These are phyloP conservation scores for Leishmania mexicana DNA, from an alignment of 208 protist species.

Conservation along the genomic window DNA sequence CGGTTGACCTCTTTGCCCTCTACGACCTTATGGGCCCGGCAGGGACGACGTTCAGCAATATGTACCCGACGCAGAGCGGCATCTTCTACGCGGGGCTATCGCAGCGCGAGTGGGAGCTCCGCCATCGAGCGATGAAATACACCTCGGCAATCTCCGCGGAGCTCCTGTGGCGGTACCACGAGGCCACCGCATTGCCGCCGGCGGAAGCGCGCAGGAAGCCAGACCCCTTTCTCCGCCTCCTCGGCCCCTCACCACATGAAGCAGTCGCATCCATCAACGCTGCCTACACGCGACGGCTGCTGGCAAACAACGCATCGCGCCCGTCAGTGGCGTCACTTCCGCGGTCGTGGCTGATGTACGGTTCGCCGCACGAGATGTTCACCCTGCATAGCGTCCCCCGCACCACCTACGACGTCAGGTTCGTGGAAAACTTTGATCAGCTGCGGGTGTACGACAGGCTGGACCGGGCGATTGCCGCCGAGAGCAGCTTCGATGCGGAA, in stretches of 20 bases:
- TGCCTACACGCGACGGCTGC: constrained; percentile 4
- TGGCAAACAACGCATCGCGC: constrained; percentile 5
- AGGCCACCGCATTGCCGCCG: neutral
- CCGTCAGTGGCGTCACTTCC: constrained; percentile 27
- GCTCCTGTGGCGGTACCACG: constrained; percentile 22
- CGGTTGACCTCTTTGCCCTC: constrained; percentile 80
- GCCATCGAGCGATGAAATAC: constrained; percentile 23
- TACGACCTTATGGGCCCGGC: constrained; percentile 83
- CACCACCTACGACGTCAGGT: neutral
- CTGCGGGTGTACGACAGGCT: constrained; percentile 10
- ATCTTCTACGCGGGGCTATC: constrained; percentile 40
- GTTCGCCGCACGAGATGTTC: constrained; percentile 48
- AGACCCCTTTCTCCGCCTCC: constrained; percentile 21
- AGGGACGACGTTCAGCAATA: constrained; percentile 55
- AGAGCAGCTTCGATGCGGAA: constrained; percentile 9
- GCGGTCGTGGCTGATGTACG: constrained; percentile 43
- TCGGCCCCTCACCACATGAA: constrained; percentile 9
- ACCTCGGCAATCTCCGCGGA: constrained; percentile 16
- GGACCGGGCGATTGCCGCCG: neutral
- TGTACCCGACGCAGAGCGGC: constrained; percentile 66
- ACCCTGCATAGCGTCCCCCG: constrained; percentile 41
- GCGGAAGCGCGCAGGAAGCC: neutral
- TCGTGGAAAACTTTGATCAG: neutral
- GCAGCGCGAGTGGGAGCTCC: constrained; percentile 34
- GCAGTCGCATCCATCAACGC: constrained; percentile 12